Evolutionary conservation across 495 filamentous ascomycete genomes (phyloP).

Genomic region (Tuber melanosporum): DNA sequence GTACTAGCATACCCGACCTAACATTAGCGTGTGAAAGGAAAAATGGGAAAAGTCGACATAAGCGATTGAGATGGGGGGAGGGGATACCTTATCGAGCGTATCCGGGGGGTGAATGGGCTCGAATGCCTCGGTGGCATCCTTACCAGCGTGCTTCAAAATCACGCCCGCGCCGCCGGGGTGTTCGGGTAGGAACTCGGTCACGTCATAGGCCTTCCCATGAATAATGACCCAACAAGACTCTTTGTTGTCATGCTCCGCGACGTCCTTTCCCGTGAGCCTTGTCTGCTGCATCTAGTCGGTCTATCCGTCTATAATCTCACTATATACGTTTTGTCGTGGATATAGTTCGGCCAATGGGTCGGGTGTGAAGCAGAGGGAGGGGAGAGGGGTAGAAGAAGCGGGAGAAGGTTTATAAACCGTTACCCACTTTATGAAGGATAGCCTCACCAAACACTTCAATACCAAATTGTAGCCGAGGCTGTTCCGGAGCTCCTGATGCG

Average conservation of each 20-base stretch:
- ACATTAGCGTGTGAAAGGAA: not conserved
- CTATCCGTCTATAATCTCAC: not conserved
- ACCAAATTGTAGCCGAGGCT: too few relatives aligned
- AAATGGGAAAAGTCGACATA: not conserved
- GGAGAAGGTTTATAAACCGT: too few relatives aligned
- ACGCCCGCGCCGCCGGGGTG: slow-evolving; percentile 67
- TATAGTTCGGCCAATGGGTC: not conserved
- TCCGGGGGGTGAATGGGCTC: slow-evolving; percentile 75
- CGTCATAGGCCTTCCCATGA: slow-evolving; percentile 70
- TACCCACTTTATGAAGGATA: too few relatives aligned
- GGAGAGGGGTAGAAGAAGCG: not conserved
- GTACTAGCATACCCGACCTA: slow-evolving; percentile 48
- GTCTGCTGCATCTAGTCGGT: slow-evolving; percentile 24
- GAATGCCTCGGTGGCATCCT: slow-evolving; percentile 78
- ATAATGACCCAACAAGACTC: slow-evolving; percentile 77
- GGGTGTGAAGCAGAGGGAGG: not conserved
- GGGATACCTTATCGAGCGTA: slow-evolving; percentile 56
- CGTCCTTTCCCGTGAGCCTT: slow-evolving; percentile 54
- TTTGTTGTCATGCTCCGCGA: slow-evolving; percentile 60
- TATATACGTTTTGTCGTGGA: not conserved
- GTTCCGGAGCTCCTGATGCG: too few relatives aligned
- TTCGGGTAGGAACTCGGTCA: slow-evolving; percentile 64
- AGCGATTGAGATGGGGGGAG: not conserved
- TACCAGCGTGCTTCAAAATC: slow-evolving; percentile 78
- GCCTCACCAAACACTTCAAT: too few relatives aligned